Percentiles rank a stretch among this genome's conserved stretches.
Conservation (phyloP, 2,329 filamentous ascomycete genomes). For the Fusarium bulbicola region DNA sequence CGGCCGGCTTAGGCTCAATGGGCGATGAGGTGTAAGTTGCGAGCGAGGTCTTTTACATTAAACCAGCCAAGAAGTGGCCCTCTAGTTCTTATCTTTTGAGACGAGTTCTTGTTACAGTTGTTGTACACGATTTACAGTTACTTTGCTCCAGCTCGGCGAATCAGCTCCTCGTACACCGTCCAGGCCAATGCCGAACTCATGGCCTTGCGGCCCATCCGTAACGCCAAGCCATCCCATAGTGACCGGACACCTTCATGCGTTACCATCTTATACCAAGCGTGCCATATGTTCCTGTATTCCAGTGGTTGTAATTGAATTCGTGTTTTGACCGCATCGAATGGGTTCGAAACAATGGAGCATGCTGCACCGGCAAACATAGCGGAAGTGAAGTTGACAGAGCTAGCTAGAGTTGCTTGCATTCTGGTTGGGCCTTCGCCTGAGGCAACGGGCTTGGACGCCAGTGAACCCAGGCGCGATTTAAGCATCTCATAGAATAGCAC, state of each 20-base stretch:
- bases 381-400: conserved; percentile 86
- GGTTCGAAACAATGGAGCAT: conserved; percentile 91
- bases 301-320: conserved; percentile 88
- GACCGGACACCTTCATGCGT: conserved; percentile 80
- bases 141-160: conserved; percentile 63
- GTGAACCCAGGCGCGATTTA: conserved; percentile 67
- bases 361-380: conserved; percentile 82
- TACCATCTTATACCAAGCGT: conserved; percentile 81
- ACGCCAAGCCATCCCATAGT: conserved; percentile 84
- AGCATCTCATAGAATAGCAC: conserved; percentile 91
- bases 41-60: conserved; percentile 6
- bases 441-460: conserved; percentile 27
- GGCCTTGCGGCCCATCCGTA: conserved; percentile 91
- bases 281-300: conserved; percentile 83
- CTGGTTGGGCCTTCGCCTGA: conserved; percentile 27
- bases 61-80: conserved; percentile 4
- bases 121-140: conserved; percentile 32
- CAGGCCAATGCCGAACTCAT: conserved; percentile 94
- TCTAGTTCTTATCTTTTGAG: conserved; percentile 24
- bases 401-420: conserved; percentile 48
- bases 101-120: conserved; percentile 37
- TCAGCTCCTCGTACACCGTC: conserved; percentile 95
- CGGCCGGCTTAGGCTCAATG: conserved; percentile 49
- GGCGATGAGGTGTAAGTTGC: background rate
- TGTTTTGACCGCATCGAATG: conserved; percentile 97